phyloP scores from a whole-genome alignment of 73 alveolate genomes.

The Paramecium biaurelia region DNA sequence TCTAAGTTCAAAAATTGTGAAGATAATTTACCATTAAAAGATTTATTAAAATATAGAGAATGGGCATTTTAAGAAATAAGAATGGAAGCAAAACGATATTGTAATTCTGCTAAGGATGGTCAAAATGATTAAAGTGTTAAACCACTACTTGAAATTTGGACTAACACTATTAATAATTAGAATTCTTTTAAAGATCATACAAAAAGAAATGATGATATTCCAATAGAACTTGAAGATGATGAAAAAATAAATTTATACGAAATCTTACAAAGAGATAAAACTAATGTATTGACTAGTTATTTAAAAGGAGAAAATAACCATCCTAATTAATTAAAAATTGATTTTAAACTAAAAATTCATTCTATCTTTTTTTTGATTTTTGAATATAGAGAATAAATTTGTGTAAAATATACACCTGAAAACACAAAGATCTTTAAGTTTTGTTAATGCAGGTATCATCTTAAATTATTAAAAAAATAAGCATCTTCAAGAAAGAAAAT shows the following conservation, averaged over 20 bases:
- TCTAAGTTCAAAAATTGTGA: background rate
- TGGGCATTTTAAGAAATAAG: constrained; percentile 51
- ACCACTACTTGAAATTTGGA: constrained; percentile 34
- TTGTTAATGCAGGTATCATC: constrained; percentile 18
- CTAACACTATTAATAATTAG: constrained; percentile 31
- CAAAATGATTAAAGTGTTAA: background rate
- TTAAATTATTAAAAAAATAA: background rate
- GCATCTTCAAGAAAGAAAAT: background rate
- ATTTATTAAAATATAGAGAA: constrained; percentile 40
- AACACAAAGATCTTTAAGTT: background rate
- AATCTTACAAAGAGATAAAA: constrained; percentile 42
- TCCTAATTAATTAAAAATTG: background rate
- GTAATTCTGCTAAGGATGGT: constrained; percentile 42
- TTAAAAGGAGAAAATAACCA: constrained; percentile 26
- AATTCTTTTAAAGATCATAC: constrained; percentile 29
- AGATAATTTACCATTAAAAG: background rate
- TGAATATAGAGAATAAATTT: background rate
- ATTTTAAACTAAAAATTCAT: background rate
- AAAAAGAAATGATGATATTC: constrained; percentile 11
- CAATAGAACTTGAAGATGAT: constrained; percentile 44
- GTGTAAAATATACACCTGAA: constrained; percentile 13
- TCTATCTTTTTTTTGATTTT: constrained; percentile 14
- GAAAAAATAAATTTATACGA: constrained; percentile 28
- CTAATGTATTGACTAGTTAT: background rate
- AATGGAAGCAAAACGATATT: constrained; percentile 48